Conservation (phyloP, 495 filamentous ascomycete genomes). For the Talaromyces stipitatus region DNA sequence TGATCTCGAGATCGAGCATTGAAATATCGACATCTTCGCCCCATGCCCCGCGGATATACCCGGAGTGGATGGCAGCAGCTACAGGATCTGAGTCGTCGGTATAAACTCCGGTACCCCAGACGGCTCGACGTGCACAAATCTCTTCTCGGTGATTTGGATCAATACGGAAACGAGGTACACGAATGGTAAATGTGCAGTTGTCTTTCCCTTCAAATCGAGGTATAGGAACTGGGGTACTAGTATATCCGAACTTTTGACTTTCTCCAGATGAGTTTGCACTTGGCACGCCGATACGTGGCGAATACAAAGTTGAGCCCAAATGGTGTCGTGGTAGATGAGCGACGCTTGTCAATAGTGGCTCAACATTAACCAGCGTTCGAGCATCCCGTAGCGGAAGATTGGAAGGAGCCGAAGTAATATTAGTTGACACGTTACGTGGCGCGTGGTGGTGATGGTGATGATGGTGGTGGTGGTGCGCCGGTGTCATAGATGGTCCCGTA, state of each 20-base stretch:
- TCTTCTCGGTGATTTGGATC: conserved; percentile 61
- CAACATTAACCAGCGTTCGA: conserved; percentile 53
- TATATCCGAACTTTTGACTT: conserved; percentile 56
- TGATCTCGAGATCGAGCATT: conserved; percentile 58
- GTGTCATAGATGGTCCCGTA: conserved; percentile 25
- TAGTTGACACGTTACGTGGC: conserved; percentile 24
- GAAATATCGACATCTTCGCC: conserved; percentile 61
- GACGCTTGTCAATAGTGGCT: conserved; percentile 61
- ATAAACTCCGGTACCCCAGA: conserved; percentile 93
- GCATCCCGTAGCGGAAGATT: conserved; percentile 48
- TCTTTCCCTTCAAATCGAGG: conserved; percentile 74
- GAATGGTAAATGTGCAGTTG: conserved; percentile 85
- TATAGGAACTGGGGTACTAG: conserved; percentile 63
- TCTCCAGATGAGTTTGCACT: conserved; percentile 37
- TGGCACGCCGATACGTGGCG: conserved; percentile 39
- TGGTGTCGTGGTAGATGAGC: conserved; percentile 67
- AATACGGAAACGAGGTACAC: conserved; percentile 75
- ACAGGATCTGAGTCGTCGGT: conserved; percentile 93
- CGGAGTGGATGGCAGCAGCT: conserved; percentile 87
- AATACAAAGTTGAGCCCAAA: conserved; percentile 64
- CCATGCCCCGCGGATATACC: conserved; percentile 87
- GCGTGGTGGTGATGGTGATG: conserved; percentile 48
- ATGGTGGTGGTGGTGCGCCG: conserved; percentile 46
- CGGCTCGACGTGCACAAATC: conserved; percentile 64
- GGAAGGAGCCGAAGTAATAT: conserved; percentile 23